Evolutionary conservation across 768 basidiomycete species (phyloP), one percentile per base, ranked within the genome.

Genomic region (Trametes sanguinea): DNA sequence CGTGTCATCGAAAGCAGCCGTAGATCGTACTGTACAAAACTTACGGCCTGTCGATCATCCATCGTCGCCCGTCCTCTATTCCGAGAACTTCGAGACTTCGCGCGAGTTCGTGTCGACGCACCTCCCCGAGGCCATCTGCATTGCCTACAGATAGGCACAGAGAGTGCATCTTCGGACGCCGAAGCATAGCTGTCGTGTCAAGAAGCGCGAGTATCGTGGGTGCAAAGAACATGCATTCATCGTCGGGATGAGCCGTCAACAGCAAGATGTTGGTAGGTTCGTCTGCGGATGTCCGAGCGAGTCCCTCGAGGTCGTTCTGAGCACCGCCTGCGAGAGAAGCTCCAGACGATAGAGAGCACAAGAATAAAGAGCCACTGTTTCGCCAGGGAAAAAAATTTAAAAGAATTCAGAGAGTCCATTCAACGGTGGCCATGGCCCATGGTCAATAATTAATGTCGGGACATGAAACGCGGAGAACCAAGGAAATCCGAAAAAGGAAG

Each of bases 221-320:
- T 3, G 87, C 86, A 72, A 98, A 98, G 80, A 98, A 98, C 81
- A 95, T 84, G 72, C 86, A 87, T 76, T 97, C 95, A 72, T 98
- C 95, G 71, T 97, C 95, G 2, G 95, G 95, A 71, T 98, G 95
- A 30, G 95, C 94, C 0, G 95, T 96, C 47, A 98, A 73, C 3
- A 97, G 73, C 40, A 94, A 77, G 37, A 91, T 70, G 64, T 68
- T 56, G 8, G 45, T 33, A n/a, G 57, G 51, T 30, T 17, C 45
- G 10, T 16, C 13, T 30, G 48, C 42, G 3, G 51, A 3, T n/a
- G 17, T n/a, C 13, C 17, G 17, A 43, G 54, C 11, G 43, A 57
- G 59, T 22, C 46, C 3, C 0, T 32, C 50, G 22, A 62, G 44
- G n/a, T 60, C 17, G 10, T 55, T 16, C 33, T 59, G 57, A 37